Evolutionary conservation across 495 filamentous ascomycete genomes (phyloP).

Genomic region (Wilcoxina mikolae): DNA sequence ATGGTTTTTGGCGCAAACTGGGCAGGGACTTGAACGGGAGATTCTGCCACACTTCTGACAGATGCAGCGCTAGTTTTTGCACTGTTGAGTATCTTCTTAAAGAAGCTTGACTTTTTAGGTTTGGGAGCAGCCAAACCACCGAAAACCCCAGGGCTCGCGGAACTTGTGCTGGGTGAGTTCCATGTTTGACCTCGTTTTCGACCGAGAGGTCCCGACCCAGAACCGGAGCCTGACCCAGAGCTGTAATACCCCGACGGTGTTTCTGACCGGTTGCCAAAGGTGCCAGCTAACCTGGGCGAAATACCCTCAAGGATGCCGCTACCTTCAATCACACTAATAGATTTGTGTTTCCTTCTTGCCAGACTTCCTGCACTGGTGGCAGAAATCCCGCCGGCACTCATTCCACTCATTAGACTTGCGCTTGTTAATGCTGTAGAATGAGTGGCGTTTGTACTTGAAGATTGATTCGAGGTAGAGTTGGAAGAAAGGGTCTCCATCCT

Average conservation of each 20-base stretch:
- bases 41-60: constrained; percentile 62
- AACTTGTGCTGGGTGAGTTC: constrained; percentile 7
- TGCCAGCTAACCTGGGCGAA: constrained; percentile 11
- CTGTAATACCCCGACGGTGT: constrained; percentile 35
- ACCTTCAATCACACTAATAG: constrained; percentile 38
- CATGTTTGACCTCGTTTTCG: constrained; percentile 24
- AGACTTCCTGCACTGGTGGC: constrained; percentile 90
- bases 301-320: not conserved
- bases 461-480: constrained; percentile 25
- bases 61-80: constrained; percentile 88
- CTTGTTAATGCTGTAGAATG: constrained; percentile 61
- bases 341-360: constrained; percentile 54
- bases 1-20: constrained; percentile 28
- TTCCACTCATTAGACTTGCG: constrained; percentile 81
- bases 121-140: constrained; percentile 79
- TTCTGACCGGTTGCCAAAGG: constrained; percentile 39
- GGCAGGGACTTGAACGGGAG: constrained; percentile 34
- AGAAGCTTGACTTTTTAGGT: constrained; percentile 81
- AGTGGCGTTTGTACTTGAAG: constrained; percentile 48
- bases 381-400: constrained; percentile 78
- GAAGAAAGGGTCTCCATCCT: constrained; percentile 22
- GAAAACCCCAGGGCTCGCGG: constrained; percentile 34
- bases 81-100: constrained; percentile 89
- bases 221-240: constrained; percentile 8
- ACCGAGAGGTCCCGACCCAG: constrained; percentile 3